Percentiles rank a stretch among this genome's conserved stretches.
These are phyloP conservation scores for Pseudophaeomoniella oleicola DNA, from an alignment of 2,329 filamentous ascomycete species.

Conservation along the genomic window DNA sequence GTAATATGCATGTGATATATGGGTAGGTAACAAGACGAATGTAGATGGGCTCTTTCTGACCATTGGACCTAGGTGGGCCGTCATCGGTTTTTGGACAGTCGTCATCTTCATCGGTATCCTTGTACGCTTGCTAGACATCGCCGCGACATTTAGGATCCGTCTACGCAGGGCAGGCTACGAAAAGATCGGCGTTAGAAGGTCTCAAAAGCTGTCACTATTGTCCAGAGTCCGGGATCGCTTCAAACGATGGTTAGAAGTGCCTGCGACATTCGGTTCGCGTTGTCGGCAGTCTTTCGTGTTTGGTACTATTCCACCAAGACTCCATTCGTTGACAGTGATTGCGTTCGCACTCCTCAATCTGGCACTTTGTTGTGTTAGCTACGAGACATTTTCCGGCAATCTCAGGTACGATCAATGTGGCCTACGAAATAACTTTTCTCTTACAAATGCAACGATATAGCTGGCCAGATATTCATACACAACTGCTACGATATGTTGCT, in stretches of 20 bases:
- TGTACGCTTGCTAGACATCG: constrained; percentile 14
- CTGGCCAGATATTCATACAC: too few species aligned
- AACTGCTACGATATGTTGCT: constrained; percentile 46
- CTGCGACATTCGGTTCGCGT: constrained; percentile 27
- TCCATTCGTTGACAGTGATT: constrained; percentile 29
- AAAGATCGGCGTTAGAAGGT: constrained; percentile 4
- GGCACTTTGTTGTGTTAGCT: constrained; percentile 27
- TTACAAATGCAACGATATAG: too few species aligned
- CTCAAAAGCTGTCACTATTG: too few species aligned
- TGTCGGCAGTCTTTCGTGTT: constrained; percentile 26
- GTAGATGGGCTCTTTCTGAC: constrained; percentile 1
- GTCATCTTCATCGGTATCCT: constrained; percentile 21
- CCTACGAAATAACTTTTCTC: too few species aligned
- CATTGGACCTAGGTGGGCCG: constrained; percentile 12
- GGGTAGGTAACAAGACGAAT: constrained; percentile 16
- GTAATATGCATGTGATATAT: constrained; percentile 20
- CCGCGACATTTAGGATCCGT: constrained; percentile 9
- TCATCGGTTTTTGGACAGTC: constrained; percentile 25
- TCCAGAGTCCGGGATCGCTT: too few species aligned
- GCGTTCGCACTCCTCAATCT: constrained; percentile 31
- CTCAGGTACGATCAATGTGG: constrained; percentile 36
- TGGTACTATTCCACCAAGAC: constrained; percentile 32
- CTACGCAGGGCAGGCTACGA: background rate
- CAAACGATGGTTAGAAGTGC: constrained; percentile 23
- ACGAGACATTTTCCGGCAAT: constrained; percentile 30